These are phyloP conservation scores for Penicillium macrosclerotiorum DNA, from an alignment of 495 filamentous ascomycete species.

Conservation along the genomic window DNA sequence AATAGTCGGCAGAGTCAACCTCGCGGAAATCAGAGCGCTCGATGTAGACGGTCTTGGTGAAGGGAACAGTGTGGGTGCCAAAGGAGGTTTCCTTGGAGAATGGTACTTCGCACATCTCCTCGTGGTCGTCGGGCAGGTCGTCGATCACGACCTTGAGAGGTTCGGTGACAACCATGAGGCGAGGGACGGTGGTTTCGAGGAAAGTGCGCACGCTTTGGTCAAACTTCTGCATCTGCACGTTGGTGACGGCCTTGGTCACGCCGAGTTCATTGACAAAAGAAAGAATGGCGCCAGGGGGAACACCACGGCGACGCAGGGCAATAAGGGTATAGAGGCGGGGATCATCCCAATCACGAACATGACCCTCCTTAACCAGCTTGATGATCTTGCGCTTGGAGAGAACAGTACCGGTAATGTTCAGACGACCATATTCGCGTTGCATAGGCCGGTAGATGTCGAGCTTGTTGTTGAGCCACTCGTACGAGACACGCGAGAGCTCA, in stretches of 20 bases:
- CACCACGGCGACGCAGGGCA: constrained; percentile 73
- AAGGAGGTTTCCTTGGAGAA: constrained; percentile 58
- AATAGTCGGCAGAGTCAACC: constrained; percentile 79
- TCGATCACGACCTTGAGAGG: constrained; percentile 70
- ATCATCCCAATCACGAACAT: constrained; percentile 85
- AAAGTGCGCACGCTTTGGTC: constrained; percentile 78
- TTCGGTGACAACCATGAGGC: constrained; percentile 77
- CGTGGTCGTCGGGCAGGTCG: constrained; percentile 66
- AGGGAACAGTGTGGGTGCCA: constrained; percentile 58
- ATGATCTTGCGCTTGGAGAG: constrained; percentile 81
- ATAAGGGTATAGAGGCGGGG: constrained; percentile 89
- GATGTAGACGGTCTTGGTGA: constrained; percentile 87
- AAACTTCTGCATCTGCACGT: constrained; percentile 72
- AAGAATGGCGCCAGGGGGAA: constrained; percentile 83
- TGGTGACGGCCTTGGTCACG: constrained; percentile 70
- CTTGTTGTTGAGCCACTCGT: constrained; percentile 82
- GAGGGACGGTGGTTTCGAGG: constrained; percentile 79
- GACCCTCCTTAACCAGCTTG: constrained; percentile 67
- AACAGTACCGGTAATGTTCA: constrained; percentile 78
- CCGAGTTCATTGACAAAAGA: constrained; percentile 87
- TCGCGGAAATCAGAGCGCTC: constrained; percentile 91
- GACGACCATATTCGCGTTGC: constrained; percentile 76
- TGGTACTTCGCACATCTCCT: constrained; percentile 61
- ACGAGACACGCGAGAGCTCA: constrained; percentile 68
- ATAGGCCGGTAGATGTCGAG: constrained; percentile 79